A percentile compares a stretch with the other conserved stretches of the same genome.
phyloP scores from a whole-genome alignment of 2,329 filamentous ascomycete species.

The Emmonsia crescens region DNA sequence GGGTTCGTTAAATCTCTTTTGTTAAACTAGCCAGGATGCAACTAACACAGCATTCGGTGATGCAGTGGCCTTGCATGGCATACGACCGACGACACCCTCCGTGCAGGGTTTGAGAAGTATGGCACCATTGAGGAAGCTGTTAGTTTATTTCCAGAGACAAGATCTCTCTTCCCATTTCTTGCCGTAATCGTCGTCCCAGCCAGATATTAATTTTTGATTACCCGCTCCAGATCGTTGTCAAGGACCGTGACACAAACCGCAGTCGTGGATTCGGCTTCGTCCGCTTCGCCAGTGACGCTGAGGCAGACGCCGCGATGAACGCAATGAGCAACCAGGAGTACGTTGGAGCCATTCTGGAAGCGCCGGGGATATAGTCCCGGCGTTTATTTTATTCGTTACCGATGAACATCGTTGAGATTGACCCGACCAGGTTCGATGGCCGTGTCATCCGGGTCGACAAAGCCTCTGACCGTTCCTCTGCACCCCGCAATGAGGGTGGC shows the following conservation, averaged over 20 bases:
- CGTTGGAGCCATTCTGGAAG: constrained; percentile 25
- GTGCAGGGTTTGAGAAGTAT: constrained; percentile 85
- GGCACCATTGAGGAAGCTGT: constrained; percentile 91
- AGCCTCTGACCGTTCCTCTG: constrained; percentile 67
- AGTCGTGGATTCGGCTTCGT: constrained; percentile 98
- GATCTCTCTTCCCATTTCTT: constrained; percentile 11
- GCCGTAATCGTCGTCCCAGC: not conserved
- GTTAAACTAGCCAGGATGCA: constrained; percentile 4
- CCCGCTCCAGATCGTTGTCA: constrained; percentile 70
- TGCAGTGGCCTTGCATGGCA: constrained; percentile 92
- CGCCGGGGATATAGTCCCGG: constrained; percentile 7
- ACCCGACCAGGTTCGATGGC: constrained; percentile 65
- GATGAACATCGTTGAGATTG: constrained; percentile 14
- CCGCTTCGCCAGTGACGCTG: constrained; percentile 52
- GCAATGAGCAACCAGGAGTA: constrained; percentile 55
- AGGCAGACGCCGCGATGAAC: constrained; percentile 33
- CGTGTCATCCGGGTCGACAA: constrained; percentile 92
- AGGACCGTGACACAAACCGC: constrained; percentile 91
- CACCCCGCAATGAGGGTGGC: constrained; percentile 46
- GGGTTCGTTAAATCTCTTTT: constrained; percentile 50
- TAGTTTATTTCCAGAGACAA: constrained; percentile 37
- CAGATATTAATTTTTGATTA: constrained; percentile 15
- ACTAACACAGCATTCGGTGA: constrained; percentile 14
- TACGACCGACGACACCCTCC: constrained; percentile 79
- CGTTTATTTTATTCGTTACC: constrained; percentile 11